Conservation (phyloP, 768 basidiomycete species). For the Tricholoma hemisulphureum region DNA sequence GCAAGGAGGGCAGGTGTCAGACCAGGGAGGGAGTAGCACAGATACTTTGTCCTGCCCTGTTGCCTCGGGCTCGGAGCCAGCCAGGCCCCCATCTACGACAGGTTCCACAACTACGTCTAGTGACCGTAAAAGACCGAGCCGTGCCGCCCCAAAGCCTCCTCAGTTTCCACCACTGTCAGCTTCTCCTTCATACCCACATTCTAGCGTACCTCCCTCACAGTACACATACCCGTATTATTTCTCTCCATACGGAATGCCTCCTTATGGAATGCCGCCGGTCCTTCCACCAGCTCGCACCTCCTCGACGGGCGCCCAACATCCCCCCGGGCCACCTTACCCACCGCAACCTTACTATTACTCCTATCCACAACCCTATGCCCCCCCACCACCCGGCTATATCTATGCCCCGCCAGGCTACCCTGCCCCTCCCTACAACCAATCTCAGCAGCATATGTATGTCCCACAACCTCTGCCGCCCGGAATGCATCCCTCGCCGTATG, state of each 20-base stretch:
- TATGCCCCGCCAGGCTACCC: not conserved
- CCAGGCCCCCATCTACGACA: not conserved
- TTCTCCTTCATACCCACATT: conserved; percentile 2
- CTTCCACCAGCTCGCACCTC: conserved; percentile 13
- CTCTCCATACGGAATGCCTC: conserved; percentile 33
- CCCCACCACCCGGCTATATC: conserved; percentile 4
- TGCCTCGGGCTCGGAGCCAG: not conserved
- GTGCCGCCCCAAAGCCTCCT: not conserved
- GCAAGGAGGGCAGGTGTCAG: not conserved
- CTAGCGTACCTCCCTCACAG: conserved; percentile 15
- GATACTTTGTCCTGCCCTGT: not conserved
- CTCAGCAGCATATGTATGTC: conserved; percentile 10
- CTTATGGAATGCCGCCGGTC: conserved; percentile 7
- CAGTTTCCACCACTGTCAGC: conserved; percentile 5
- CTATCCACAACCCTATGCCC: not conserved
- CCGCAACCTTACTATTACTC: conserved; percentile 11
- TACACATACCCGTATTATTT: conserved; percentile 37
- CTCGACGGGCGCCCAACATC: not conserved
- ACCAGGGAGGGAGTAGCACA: not conserved
- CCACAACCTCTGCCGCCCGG: conserved; percentile 2
- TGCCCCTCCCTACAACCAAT: conserved; percentile 11
- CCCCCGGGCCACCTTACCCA: conserved; percentile 17
- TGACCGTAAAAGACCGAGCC: conserved; percentile 3
- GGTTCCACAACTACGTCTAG: not conserved
- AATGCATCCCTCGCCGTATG: conserved; percentile 1